These are phyloP conservation scores for Phoma sp. DNA, from an alignment of 2,329 filamentous ascomycete species.

Conservation along the genomic window DNA sequence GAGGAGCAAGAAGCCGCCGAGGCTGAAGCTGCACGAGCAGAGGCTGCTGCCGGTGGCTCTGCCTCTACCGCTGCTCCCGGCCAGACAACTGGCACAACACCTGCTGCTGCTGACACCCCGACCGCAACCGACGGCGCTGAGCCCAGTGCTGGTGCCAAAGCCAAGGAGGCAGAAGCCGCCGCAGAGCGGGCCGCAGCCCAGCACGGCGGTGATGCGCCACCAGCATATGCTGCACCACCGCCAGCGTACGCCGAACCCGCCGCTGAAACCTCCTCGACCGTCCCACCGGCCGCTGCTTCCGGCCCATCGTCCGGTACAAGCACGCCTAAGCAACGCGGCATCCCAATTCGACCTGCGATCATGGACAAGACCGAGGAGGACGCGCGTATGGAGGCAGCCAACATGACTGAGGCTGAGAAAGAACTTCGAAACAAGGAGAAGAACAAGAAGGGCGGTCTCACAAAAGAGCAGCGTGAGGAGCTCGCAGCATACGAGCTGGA, in stretches of 20 bases:
- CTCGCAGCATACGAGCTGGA: conserved; percentile 88
- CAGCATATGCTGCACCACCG: conserved; percentile 50
- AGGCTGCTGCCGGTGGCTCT: conserved; percentile 29
- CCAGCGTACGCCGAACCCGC: conserved; percentile 57
- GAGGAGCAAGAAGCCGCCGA: conserved; percentile 72
- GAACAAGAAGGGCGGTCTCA: conserved; percentile 88
- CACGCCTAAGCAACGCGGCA: conserved; percentile 59
- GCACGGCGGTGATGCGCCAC: conserved; percentile 38
- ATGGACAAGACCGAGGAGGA: conserved; percentile 89
- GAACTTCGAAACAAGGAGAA: conserved; percentile 81
- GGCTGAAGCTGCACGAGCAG: conserved; percentile 57
- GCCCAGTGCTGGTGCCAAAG: conserved; percentile 50
- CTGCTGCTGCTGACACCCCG: conserved; percentile 2
- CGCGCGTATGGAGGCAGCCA: conserved; percentile 68
- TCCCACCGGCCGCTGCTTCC: conserved; percentile 32
- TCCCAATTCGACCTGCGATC: conserved; percentile 83
- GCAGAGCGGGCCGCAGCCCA: conserved; percentile 49
- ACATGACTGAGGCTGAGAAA: conserved; percentile 75
- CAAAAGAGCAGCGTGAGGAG: conserved; percentile 92
- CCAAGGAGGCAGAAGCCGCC: conserved; percentile 51
- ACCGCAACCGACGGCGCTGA: conserved; percentile 19
- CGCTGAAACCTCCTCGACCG: conserved; percentile 20
- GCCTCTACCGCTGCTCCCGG: conserved; percentile 30
- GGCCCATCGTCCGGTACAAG: conserved; percentile 52
- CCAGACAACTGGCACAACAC: conserved; percentile 20